phyloP scores from a whole-genome alignment of 2,329 filamentous ascomycete genomes.

The Claviceps fusiformis region DNA sequence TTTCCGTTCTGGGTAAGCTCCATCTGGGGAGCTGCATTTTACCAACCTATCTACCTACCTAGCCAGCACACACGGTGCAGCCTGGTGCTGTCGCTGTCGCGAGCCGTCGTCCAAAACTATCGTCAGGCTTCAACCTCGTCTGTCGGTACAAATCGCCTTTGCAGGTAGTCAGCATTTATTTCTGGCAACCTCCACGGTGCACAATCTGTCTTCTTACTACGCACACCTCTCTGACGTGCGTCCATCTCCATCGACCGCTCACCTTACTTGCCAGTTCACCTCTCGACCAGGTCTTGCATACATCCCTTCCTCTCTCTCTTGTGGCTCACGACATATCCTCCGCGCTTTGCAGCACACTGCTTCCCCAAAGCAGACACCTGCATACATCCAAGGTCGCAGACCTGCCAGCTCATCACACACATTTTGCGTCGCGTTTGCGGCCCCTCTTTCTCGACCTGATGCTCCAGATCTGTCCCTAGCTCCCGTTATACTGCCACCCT shows the following conservation, averaged over 20 bases:
- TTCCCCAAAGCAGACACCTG: slow-evolving; percentile 6
- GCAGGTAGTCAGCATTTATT: background rate
- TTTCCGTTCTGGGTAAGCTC: background rate
- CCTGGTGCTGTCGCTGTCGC: background rate
- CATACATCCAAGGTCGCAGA: slow-evolving; percentile 4
- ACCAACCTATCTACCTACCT: background rate
- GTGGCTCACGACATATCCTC: slow-evolving; percentile 4
- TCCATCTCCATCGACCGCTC: background rate
- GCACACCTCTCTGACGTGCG: background rate
- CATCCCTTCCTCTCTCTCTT: background rate
- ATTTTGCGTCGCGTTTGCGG: background rate
- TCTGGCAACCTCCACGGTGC: background rate
- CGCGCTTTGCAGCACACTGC: background rate
- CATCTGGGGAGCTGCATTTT: background rate
- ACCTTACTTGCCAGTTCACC: background rate
- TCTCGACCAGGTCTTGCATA: background rate
- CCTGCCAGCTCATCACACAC: slow-evolving; percentile 8
- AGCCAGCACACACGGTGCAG: background rate
- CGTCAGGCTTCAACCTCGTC: background rate
- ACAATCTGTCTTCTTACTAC: background rate
- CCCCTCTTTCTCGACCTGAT: slow-evolving; percentile 6
- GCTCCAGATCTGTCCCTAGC: slow-evolving; percentile 5
- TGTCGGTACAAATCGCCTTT: background rate
- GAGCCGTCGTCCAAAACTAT: background rate
- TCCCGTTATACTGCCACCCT: slow-evolving; percentile 3